Evolutionary conservation across 257 asterid genomes (phyloP), one percentile per base, ranked within the genome.

Genomic region (Solanum ossicruentum): DNA sequence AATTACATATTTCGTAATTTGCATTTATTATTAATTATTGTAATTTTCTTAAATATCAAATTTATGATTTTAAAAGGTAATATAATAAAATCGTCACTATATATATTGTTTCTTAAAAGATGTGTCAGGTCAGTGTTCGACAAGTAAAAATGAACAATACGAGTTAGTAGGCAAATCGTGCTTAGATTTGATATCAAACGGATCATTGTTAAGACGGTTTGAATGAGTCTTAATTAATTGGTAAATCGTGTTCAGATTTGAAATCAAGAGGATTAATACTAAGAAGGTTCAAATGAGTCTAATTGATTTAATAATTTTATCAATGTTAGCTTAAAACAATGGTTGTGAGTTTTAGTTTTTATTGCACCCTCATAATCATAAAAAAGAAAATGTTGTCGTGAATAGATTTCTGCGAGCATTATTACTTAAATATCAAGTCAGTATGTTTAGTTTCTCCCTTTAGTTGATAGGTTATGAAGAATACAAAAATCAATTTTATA

Each of bases 241-340:
- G 17, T 63, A 63, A 63, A 21, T 4, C 47, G 47, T 71, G 7
- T 18, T 41, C 20, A 20, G 18, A 43, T 43, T 72, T 72, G 7
- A 43, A 20, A 72, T 11, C 2, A 72, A 0, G 11, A 51, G 11
- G 1, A 43, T 2, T 7, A 5, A 1, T 43, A 3, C 11, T 43
- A 15, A 72, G 18, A 7, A 1, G 32, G 15, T 43, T 47, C 3
- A 16, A n/a, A 72, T 0, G 4, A 72, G 1, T 45, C 1, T n/a
- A 3, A n/a, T n/a, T 43, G 18, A n/a, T 5, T 6, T 26, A 1
- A 3, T 11, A n/a, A 3, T 45, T 72, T 72, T 72, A 73, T 21
- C 5, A 21, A 21, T 2, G 8, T 73, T 6, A 23, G 10, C 12
- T 47, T n/a, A 7, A n/a, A 2, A n/a, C 0, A 7, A 47, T 47